Conservation (phyloP, 2,329 filamentous ascomycete species). For the Diaporthe batatas region DNA sequence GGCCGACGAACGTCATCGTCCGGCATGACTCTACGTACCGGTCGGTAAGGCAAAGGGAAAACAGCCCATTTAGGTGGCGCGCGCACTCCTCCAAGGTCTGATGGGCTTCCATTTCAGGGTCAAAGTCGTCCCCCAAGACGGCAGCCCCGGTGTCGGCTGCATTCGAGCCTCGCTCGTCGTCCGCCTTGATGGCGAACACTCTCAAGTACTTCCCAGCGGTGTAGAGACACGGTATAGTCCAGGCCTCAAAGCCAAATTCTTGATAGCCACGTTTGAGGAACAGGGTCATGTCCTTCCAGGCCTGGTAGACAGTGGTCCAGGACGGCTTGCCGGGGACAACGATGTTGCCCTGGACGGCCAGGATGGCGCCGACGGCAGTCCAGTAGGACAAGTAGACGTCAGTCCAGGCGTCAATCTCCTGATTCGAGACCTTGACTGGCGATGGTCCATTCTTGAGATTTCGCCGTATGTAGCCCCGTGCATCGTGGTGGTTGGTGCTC, state of each 20-base stretch:
- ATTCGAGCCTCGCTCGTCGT: conserved; percentile 71
- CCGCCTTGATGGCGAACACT: conserved; percentile 90
- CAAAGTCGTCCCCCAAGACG: conserved; percentile 83
- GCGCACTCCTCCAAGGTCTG: conserved; percentile 92
- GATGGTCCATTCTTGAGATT: conserved; percentile 74
- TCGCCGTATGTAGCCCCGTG: conserved; percentile 78
- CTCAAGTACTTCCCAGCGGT: conserved; percentile 87
- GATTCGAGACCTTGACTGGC: conserved; percentile 67
- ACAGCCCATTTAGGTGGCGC: conserved; percentile 90
- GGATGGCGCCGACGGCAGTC: conserved; percentile 82
- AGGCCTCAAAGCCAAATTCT: conserved; percentile 81
- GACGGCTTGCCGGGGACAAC: conserved; percentile 60
- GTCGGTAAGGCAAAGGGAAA: conserved; percentile 89
- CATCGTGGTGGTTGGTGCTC: conserved; percentile 75
- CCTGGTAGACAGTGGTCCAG: conserved; percentile 86
- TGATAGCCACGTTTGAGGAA: conserved; percentile 85
- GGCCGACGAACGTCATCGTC: not conserved
- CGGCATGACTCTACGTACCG: conserved; percentile 67
- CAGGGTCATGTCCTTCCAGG: conserved; percentile 88
- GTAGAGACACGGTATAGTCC: conserved; percentile 94
- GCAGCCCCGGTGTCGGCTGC: conserved; percentile 55
- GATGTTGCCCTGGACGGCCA: conserved; percentile 72
- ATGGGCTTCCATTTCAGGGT: conserved; percentile 80
- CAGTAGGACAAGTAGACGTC: conserved; percentile 89
- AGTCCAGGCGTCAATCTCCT: conserved; percentile 84